Evolutionary conservation across 129 eudicot genomes (phyloP), one percentile per base, ranked within the genome.

Genomic region (Lactuca sativa): DNA sequence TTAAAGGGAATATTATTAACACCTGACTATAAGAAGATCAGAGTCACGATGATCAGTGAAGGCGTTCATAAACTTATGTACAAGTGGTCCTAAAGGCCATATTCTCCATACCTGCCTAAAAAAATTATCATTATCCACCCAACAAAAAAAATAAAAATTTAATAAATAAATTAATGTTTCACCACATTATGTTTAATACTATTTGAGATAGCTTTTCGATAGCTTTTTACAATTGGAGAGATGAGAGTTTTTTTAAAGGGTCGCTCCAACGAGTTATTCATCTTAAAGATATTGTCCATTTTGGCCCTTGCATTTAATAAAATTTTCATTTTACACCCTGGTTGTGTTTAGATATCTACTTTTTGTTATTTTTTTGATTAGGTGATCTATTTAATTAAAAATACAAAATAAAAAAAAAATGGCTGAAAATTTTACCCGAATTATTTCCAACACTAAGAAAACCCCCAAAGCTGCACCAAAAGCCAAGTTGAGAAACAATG

Each of bases 31-130:
- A 15, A 93, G 90, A 75, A 87, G 85, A 82, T 93, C 99, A 44
- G 99, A 89, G 79, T 93, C 99, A 56, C 99, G 99, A 78, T 93
- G 99, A 74, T 93, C 99, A 37, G 95, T 93, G 70, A 93, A 93
- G 59, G 99, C 99, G 60, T 82, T 93, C 99, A 93, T 87, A 72
- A 93, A 93, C 47, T 87, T 89, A 66, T 90, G 88, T 44, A 93
- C 85, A 48, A 87, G 73, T 66, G 82, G 77, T 40, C 97, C 99
- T 74, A 93, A 59, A 60, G 97, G 99, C 99, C 95, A 83, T 56
- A 93, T 83, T 87, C 88, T 93, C 97, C 99, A 93, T 76, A 90
- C 87, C 98, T 92, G 82, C 86, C 82, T 36, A 82, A 64, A 38
- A 82, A 31, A 64, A 74, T 37, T 37, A 15, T 40, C 30, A 47